Conservation (phyloP, 1,139 yeast genomes). For the Protomyces gravidus region DNA sequence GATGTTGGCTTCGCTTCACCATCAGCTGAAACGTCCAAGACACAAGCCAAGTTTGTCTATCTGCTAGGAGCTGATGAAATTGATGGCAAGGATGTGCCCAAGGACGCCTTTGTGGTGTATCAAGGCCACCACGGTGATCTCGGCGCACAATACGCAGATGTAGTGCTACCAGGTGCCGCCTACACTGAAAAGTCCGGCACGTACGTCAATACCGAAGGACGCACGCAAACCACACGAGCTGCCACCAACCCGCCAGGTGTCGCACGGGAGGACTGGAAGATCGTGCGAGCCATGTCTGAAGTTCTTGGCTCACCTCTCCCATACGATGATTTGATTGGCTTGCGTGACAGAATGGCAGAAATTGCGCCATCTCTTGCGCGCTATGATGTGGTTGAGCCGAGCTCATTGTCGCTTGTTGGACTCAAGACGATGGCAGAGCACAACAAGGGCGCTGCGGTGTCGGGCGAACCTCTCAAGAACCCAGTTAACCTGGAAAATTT, state of each 20-base stretch:
- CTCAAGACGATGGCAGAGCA: conserved; percentile 47
- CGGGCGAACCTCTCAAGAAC: conserved; percentile 52
- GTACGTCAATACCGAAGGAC: conserved; percentile 87
- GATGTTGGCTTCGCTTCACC: conserved; percentile 73
- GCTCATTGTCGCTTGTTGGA: conserved; percentile 60
- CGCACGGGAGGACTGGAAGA: conserved; percentile 92
- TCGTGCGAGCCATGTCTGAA: conserved; percentile 77
- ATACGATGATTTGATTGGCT: conserved; percentile 66
- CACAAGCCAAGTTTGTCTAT: conserved; percentile 71
- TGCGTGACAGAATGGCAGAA: conserved; percentile 68
- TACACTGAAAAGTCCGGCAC: conserved; percentile 85
- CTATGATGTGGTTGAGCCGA: conserved; percentile 71
- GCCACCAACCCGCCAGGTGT: conserved; percentile 88
- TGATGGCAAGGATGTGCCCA: conserved; percentile 63
- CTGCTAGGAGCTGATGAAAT: conserved; percentile 83
- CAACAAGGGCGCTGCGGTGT: conserved; percentile 44
- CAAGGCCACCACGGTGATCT: conserved; percentile 92
- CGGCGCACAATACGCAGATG: conserved; percentile 87
- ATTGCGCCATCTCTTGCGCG: conserved; percentile 77
- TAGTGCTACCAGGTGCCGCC: conserved; percentile 80
- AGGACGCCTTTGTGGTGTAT: conserved; percentile 82
- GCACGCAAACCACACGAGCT: conserved; percentile 80
- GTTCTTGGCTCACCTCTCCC: conserved; percentile 68
- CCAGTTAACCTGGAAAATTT: conserved; percentile 69
- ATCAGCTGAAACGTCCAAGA: conserved; percentile 47